Conservation (phyloP, 495 filamentous ascomycete genomes). For the Aspergillus mulundensis region DNA sequence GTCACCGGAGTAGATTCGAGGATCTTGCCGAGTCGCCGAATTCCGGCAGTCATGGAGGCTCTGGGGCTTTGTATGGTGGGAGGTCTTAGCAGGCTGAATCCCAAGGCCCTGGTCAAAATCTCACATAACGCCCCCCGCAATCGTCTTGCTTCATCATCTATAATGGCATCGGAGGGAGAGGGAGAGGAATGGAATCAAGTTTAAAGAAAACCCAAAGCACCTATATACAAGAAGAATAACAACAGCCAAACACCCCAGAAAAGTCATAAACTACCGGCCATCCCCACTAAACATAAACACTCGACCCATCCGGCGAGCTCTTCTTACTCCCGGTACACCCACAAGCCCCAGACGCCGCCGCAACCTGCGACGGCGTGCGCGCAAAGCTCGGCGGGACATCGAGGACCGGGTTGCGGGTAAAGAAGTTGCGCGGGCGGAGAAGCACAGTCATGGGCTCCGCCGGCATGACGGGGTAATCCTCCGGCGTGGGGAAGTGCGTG, state of each 20-base stretch:
- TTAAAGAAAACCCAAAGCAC: not conserved
- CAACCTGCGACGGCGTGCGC: constrained; percentile 68
- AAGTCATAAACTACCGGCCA: not conserved
- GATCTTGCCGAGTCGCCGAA: too few species aligned
- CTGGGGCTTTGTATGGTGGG: too few species aligned
- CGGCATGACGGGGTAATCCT: constrained; percentile 96
- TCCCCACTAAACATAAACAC: constrained; percentile 33
- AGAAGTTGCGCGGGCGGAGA: constrained; percentile 84
- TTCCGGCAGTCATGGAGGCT: too few species aligned
- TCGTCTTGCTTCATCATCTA: too few species aligned
- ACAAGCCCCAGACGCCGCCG: constrained; percentile 43
- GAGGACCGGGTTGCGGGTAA: constrained; percentile 75
- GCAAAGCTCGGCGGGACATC: constrained; percentile 82
- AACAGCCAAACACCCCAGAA: not conserved
- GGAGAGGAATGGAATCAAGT: too few species aligned
- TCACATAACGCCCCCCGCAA: too few species aligned
- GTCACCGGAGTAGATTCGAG: too few species aligned
- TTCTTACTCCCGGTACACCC: constrained; percentile 31
- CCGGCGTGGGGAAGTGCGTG: constrained; percentile 86
- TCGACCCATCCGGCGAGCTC: constrained; percentile 34
- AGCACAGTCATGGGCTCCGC: constrained; percentile 84
- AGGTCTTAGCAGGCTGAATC: too few species aligned
- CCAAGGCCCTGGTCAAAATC: too few species aligned
- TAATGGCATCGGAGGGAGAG: too few species aligned
- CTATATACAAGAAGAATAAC: constrained; percentile 7